Conservation (phyloP, 2,329 filamentous ascomycete genomes). For the Alternaria infectoria region DNA sequence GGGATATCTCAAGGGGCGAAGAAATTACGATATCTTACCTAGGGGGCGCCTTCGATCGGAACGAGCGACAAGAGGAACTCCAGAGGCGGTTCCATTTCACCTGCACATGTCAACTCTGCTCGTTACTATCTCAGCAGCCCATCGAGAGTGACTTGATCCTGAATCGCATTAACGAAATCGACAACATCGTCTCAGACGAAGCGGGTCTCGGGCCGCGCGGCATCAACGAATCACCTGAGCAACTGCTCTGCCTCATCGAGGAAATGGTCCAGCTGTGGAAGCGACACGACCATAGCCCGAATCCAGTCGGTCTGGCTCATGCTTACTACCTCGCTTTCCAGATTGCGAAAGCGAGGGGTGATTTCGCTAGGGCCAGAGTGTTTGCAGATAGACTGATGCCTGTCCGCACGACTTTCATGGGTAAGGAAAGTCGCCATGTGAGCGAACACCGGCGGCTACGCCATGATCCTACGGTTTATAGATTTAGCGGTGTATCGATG, state of each 20-base stretch:
- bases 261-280: neutral
- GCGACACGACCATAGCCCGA: neutral
- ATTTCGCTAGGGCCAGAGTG: neutral
- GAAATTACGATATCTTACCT: conserved; percentile 28
- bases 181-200: neutral
- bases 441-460: neutral
- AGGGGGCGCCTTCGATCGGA: conserved; percentile 46
- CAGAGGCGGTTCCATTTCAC: conserved; percentile 30
- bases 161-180: neutral
- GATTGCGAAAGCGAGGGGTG: neutral
- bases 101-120: neutral
- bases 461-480: neutral
- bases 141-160: neutral
- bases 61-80: conserved; percentile 33
- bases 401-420: neutral
- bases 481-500: neutral
- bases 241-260: neutral
- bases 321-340: neutral
- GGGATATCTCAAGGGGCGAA: neutral
- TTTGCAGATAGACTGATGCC: neutral
- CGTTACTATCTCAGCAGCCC: neutral
- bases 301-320: neutral
- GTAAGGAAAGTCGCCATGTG: neutral
- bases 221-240: neutral
- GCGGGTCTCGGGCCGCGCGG: neutral